Evolutionary conservation across 2,329 filamentous ascomycete genomes (phyloP), one percentile per base, ranked within the genome.

Genomic region (Ascochyta fabae): DNA sequence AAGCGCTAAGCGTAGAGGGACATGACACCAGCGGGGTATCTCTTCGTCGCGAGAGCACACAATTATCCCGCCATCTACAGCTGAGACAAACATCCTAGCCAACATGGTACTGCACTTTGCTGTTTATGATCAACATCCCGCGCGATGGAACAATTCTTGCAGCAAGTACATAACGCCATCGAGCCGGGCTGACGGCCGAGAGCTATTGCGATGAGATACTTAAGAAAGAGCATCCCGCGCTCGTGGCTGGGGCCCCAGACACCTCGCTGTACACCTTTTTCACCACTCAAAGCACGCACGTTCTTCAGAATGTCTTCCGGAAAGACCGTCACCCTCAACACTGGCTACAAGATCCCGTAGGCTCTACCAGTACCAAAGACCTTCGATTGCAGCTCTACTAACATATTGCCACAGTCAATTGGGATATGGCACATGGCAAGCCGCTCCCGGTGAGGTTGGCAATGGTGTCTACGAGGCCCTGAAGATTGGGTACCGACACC

Each of bases 301-400:
- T 46, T 43, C 27, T 52, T 59, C 65, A 71, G 36, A 47, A 70
- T 71, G 66, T 67, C 65, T 53, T 67, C 74, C 48, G 75, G 77
- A 63, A 69, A 75, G 67, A 71, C 66, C n/a, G 61, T 68, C 33
- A 70, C 64, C 15, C 65, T 72, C 38, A 72, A 63, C 60, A 66
- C 65, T 26, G 70, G 70, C 49, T 24, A 64, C 61, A 70, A 70
- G 58, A 72, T 95, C 63, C 88, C 69, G 68, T 70, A 62, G 10
- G 66, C 57, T 65, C 87, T 19, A 1, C 29, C n/a, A 16, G 7
- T 19, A 33, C 1, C 3, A 10, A n/a, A 29, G 8, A 33, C 3
- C 24, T 34, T 8, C 4, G 6, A 9, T 19, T 8, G 27, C 24
- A 27, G 31, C 16, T 13, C 44, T 15, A 16, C 59, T 68, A 34